These are phyloP conservation scores for Dissophora globulifera DNA, from an alignment of 192 early-diverging fungal genomes.

Conservation along the genomic window DNA sequence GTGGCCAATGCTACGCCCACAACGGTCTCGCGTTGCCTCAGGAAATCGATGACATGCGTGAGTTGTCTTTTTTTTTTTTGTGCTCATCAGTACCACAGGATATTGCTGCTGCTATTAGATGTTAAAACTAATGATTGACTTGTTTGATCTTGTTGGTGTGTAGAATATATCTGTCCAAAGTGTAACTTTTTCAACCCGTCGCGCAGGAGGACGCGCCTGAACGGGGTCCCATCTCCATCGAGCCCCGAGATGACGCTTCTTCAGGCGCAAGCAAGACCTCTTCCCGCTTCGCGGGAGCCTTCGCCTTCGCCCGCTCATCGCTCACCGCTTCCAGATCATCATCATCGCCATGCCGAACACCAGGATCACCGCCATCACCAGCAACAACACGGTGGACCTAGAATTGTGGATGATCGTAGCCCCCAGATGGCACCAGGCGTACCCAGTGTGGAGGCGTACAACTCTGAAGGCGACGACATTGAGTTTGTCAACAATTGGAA, in stretches of 20 bases:
- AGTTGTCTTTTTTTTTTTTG: too few relatives aligned
- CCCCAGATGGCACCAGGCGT: conserved; percentile 1
- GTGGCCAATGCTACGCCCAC: conserved; percentile 88
- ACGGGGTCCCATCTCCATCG: conserved; percentile 2
- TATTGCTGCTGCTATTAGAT: background rate
- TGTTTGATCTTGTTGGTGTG: background rate
- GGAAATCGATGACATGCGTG: conserved; percentile 78
- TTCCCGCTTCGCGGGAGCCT: conserved; percentile 42
- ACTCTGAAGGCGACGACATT: conserved; percentile 31
- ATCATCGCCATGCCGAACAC: conserved; percentile 1
- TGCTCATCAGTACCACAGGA: too few relatives aligned
- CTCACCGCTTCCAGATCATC: conserved; percentile 11
- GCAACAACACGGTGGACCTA: conserved; percentile 11
- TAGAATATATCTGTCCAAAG: conserved; percentile 67
- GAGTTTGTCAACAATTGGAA: conserved; percentile 54
- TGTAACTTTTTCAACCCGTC: conserved; percentile 69
- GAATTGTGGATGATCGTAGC: conserved; percentile 8
- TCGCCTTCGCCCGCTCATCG: conserved; percentile 25
- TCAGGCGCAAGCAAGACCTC: conserved; percentile 25
- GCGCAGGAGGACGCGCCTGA: conserved; percentile 31
- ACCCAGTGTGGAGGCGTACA: background rate
- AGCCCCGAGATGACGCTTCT: conserved; percentile 34
- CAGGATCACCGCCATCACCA: background rate
- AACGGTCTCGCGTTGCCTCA: conserved; percentile 91
- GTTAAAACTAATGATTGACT: background rate